Evolutionary conservation across 2,329 filamentous ascomycete species (phyloP).

Genomic region (Ascochyta koolunga): DNA sequence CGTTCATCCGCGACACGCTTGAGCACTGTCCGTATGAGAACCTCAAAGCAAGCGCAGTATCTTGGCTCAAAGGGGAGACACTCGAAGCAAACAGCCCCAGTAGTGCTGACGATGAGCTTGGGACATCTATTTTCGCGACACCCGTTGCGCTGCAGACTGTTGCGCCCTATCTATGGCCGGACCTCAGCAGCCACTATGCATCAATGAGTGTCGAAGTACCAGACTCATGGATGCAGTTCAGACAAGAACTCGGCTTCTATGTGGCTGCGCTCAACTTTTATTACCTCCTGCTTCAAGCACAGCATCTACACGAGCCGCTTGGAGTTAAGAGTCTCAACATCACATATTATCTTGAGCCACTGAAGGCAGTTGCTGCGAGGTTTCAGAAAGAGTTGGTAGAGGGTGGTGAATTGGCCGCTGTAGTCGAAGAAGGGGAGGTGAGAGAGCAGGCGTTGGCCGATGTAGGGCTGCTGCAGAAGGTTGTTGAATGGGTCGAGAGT

Average conservation of each 20-base stretch:
- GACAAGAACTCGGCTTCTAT: slow-evolving; percentile 60
- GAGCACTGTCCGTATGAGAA: slow-evolving; percentile 61
- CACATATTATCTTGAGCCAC: slow-evolving; percentile 51
- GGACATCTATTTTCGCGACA: slow-evolving; percentile 53
- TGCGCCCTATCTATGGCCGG: slow-evolving; percentile 60
- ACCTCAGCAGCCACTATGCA: slow-evolving; percentile 52
- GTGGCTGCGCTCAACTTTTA: slow-evolving; percentile 65
- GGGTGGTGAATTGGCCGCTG: slow-evolving; percentile 44
- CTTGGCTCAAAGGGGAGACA: slow-evolving; percentile 66
- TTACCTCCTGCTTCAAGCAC: slow-evolving; percentile 60
- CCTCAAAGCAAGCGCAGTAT: slow-evolving; percentile 62
- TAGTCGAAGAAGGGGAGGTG: slow-evolving; percentile 45
- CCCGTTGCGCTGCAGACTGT: slow-evolving; percentile 55
- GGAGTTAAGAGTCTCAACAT: slow-evolving; percentile 55
- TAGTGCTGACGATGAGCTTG: slow-evolving; percentile 18
- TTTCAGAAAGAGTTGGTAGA: slow-evolving; percentile 47
- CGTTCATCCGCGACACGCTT: slow-evolving; percentile 61
- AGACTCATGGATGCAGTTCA: slow-evolving; percentile 53
- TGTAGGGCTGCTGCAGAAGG: slow-evolving; percentile 44
- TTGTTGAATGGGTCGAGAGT: slow-evolving; percentile 37
- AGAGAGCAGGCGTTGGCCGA: slow-evolving; percentile 43
- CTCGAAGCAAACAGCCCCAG: slow-evolving; percentile 52
- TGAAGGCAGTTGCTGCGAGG: slow-evolving; percentile 45
- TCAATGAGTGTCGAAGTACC: slow-evolving; percentile 24
- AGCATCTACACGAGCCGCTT: slow-evolving; percentile 54